phyloP scores from a whole-genome alignment of 83 land plant species.

The Diphasiastrum complanatum region DNA sequence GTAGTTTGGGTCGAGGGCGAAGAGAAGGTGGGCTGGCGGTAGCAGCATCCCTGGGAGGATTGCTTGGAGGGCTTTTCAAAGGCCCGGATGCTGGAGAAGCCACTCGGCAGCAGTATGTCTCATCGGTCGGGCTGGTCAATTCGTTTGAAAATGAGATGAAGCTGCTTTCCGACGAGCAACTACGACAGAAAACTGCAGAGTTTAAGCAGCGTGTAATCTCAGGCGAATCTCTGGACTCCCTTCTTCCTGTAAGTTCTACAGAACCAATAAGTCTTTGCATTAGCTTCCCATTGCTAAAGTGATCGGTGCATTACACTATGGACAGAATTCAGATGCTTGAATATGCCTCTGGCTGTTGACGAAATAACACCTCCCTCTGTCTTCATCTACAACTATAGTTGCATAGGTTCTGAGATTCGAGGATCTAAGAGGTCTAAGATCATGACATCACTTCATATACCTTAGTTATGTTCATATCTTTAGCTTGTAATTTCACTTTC shows the following conservation, averaged over 20 bases:
- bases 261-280: too few species aligned
- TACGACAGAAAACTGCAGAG: constrained; percentile 56
- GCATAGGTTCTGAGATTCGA: too few species aligned
- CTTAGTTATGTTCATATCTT: too few species aligned
- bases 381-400: too few species aligned
- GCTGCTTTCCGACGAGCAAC: constrained; percentile 49
- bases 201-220: constrained; percentile 49
- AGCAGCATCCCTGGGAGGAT: constrained; percentile 62
- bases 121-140: constrained; percentile 53
- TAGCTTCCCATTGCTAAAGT: too few species aligned
- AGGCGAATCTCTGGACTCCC: constrained; percentile 72
- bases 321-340: too few species aligned
- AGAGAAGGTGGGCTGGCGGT: constrained; percentile 6
- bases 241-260: constrained; percentile 68
- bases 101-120: constrained; percentile 58
- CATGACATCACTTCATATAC: too few species aligned
- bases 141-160: constrained; percentile 54
- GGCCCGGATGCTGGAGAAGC: constrained; percentile 67
- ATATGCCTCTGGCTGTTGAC: too few species aligned
- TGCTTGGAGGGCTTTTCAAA: constrained; percentile 70
- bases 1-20: constrained; percentile 19
- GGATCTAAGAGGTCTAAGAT: too few species aligned
- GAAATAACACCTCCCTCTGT: too few species aligned
- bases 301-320: too few species aligned
- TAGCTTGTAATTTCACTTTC: too few species aligned